A percentile compares a stretch with the other conserved stretches of the same genome.
Evolutionary conservation across 306 rosid species (phyloP).

Genomic region (Trifolium dubium): DNA sequence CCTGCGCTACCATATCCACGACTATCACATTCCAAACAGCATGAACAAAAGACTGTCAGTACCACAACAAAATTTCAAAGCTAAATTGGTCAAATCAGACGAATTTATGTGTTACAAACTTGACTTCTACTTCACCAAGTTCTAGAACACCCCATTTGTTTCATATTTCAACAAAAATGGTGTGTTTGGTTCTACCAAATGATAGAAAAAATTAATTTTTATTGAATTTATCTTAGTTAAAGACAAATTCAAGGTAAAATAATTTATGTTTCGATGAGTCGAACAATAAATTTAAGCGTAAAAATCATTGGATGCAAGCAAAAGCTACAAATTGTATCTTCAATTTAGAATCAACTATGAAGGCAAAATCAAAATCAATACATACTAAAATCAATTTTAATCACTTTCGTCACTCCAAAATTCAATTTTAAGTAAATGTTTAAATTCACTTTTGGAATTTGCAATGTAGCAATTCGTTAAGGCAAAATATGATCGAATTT

Average conservation of each 20-base stretch:
- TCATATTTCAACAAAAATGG: no score
- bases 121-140: neutral
- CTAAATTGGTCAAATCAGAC: constrained; percentile 8
- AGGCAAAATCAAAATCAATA: no score
- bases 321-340: neutral
- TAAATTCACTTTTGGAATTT: no score
- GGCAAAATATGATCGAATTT: neutral
- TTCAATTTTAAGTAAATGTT: no score
- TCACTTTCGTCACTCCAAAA: no score
- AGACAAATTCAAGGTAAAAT: no score
- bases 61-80: constrained; percentile 14
- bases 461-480: neutral
- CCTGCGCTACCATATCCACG: constrained; percentile 45
- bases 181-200: no score
- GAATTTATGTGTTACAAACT: neutral
- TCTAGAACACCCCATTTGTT: neutral
- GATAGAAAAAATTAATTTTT: no score
- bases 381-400: no score
- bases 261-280: neutral
- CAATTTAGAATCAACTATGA: neutral
- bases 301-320: neutral
- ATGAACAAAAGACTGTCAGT: constrained; percentile 12
- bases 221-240: no score
- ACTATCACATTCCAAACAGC: constrained; percentile 41
- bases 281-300: neutral